Evolutionary conservation across 2,329 filamentous ascomycete species (phyloP), one percentile per base, ranked within the genome.

Genomic region (Phaeosphaeria sp.): DNA sequence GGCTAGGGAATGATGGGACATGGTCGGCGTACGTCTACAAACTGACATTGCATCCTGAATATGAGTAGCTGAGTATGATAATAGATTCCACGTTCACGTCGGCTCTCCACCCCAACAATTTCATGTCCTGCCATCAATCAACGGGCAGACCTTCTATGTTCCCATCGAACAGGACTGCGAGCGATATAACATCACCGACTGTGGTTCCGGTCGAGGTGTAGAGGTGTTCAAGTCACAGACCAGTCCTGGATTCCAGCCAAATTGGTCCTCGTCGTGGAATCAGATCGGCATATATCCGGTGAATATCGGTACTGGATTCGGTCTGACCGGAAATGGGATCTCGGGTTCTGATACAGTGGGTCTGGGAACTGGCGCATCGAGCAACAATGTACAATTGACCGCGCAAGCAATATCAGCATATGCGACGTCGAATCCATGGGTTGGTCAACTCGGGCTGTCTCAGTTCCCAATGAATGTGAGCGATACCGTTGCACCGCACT

Each of bases 201-300:
- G 61, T 43, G 61, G 61, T n/a, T 22, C 33, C 2, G 30, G 40
- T 15, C 56, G 61, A 24, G 61, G 61, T 22, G 61, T 64, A 4
- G 48, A 56, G 24, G 24, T 56, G 2, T 56, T 51, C 18, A 20
- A 40, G 15, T 46, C 53, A 11, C n/a, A 30, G n/a, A 20, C 21
- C 13, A 58, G 46, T n/a, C 51, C 25, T 24, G 63, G 63, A 7
- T 65, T 63, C 40, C 57, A 56, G 45, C 25, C 46, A 1, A 61
- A 63, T n/a, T 25, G 17, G 15, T 65, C 60, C 2, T 56, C 55
- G 6, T 49, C 82, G 50, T 91, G 87, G 86, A 77, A 80, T 22
- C 61, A 83, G 1, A 75, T 88, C 36, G 88, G 87, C 25, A 77
- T 81, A 22, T 90, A 84, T 80, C 78, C 84, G 63, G 78, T 89